A percentile compares a stretch with the other conserved stretches of the same genome.
phyloP scores from a whole-genome alignment of 2,329 filamentous ascomycete genomes.

The Karstenula rhodostoma region DNA sequence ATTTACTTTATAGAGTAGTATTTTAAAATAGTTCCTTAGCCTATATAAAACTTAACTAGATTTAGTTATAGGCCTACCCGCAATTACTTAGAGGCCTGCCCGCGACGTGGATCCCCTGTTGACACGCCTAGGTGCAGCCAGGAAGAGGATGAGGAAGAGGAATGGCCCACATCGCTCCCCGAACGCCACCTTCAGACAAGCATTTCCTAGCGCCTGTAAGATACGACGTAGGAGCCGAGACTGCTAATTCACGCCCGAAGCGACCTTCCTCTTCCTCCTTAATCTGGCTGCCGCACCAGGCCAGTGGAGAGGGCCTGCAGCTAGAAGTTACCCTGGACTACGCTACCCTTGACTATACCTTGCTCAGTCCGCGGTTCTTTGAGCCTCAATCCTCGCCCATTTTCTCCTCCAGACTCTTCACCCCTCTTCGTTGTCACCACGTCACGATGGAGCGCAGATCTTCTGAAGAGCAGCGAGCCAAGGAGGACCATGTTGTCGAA shows the following conservation, averaged over 20 bases:
- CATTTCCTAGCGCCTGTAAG: neutral
- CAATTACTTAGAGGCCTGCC: too few relatives aligned
- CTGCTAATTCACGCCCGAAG: neutral
- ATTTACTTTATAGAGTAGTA: too few relatives aligned
- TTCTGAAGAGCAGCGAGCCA: conserved; percentile 6
- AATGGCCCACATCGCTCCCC: neutral
- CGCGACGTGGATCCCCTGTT: too few relatives aligned
- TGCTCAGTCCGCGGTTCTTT: neutral
- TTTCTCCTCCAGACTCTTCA: neutral
- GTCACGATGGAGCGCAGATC: conserved; percentile 11
- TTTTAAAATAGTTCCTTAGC: too few relatives aligned
- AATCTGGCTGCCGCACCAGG: neutral
- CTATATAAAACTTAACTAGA: too few relatives aligned
- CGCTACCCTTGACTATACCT: too few relatives aligned
- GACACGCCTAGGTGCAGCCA: neutral
- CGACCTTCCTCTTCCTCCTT: neutral
- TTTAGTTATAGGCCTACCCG: too few relatives aligned
- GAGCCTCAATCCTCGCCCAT: neutral
- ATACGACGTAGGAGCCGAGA: neutral
- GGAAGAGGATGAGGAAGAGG: too few relatives aligned
- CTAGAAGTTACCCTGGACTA: neutral
- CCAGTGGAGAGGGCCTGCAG: neutral
- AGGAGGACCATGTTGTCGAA: conserved; percentile 17
- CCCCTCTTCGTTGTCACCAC: neutral
- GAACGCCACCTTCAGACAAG: conserved; percentile 1